Conservation (phyloP, 805 yeast genomes). For the Kluyveromyces siamensis region DNA sequence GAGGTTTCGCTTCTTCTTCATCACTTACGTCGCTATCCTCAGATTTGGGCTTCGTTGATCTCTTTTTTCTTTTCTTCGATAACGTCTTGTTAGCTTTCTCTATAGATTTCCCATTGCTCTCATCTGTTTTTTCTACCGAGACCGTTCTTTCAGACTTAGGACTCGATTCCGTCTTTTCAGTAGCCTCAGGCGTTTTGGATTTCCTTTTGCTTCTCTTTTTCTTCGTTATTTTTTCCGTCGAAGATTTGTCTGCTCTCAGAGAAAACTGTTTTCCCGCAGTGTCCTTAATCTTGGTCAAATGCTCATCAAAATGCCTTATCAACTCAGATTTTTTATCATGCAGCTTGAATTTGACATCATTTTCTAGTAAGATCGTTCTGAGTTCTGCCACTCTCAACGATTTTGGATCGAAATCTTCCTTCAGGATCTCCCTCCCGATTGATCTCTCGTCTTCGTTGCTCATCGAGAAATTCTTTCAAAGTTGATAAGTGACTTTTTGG, state of each 20-base stretch:
- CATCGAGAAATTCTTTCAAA: neutral
- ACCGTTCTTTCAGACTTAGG: neutral
- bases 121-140: slow-evolving; percentile 5
- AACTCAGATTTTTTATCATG: slow-evolving; percentile 62
- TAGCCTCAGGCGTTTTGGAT: neutral
- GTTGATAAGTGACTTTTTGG: neutral
- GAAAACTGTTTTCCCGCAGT: neutral
- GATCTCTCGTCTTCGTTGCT: slow-evolving; percentile 5
- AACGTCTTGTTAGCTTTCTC: slow-evolving; percentile 8
- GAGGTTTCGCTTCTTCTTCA: slow-evolving; percentile 5
- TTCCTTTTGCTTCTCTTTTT: slow-evolving; percentile 3
- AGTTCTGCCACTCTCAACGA: slow-evolving; percentile 60
- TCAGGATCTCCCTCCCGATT: slow-evolving; percentile 14
- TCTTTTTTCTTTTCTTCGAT: slow-evolving; percentile 7
- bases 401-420: slow-evolving; percentile 56
- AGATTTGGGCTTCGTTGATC: slow-evolving; percentile 4
- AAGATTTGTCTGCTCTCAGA: slow-evolving; percentile 27
- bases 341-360: slow-evolving; percentile 52
- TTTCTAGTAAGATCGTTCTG: slow-evolving; percentile 52
- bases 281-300: slow-evolving; percentile 5
- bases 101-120: slow-evolving; percentile 8
- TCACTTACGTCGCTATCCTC: slow-evolving; percentile 4
- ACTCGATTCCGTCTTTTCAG: neutral
- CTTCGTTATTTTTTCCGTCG: slow-evolving; percentile 32
- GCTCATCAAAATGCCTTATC: slow-evolving; percentile 44